These are phyloP conservation scores for Penicillium sp. DNA, from an alignment of 2,329 filamentous ascomycete genomes.

Conservation along the genomic window DNA sequence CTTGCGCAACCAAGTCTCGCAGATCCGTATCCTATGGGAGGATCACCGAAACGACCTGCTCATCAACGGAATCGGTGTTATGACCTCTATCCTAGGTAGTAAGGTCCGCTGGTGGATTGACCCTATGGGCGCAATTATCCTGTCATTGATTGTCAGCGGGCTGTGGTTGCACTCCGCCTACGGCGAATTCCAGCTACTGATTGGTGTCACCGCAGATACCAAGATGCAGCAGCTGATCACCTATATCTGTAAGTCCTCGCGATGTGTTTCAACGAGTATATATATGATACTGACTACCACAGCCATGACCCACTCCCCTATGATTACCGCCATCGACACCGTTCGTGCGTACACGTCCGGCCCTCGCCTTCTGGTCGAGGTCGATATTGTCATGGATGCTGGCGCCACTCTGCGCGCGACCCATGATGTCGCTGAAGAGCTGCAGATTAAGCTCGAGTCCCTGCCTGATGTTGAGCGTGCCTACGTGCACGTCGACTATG, in stretches of 20 bases:
- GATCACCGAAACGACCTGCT: constrained; percentile 97
- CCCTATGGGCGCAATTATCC: constrained; percentile 81
- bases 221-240: constrained; percentile 91
- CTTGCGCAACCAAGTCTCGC: constrained; percentile 84
- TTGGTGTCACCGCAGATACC: constrained; percentile 83
- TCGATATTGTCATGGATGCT: constrained; percentile 91
- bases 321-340: constrained; percentile 85
- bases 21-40: constrained; percentile 90
- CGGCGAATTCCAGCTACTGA: constrained; percentile 83
- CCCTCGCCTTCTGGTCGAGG: constrained; percentile 85
- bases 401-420: constrained; percentile 71
- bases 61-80: constrained; percentile 89
- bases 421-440: constrained; percentile 89
- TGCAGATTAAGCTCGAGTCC: constrained; percentile 92
- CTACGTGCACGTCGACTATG: constrained; percentile 96
- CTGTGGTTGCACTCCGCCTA: constrained; percentile 87
- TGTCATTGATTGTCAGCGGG: constrained; percentile 73
- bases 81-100: constrained; percentile 86
- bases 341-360: constrained; percentile 92
- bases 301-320: constrained; percentile 80
- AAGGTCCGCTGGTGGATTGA: constrained; percentile 95
- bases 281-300: constrained; percentile 8
- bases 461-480: constrained; percentile 89
- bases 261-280: not conserved
- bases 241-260: constrained; percentile 67